phyloP scores from a whole-genome alignment of 805 yeast species.

The Saturnispora ahearnii region DNA sequence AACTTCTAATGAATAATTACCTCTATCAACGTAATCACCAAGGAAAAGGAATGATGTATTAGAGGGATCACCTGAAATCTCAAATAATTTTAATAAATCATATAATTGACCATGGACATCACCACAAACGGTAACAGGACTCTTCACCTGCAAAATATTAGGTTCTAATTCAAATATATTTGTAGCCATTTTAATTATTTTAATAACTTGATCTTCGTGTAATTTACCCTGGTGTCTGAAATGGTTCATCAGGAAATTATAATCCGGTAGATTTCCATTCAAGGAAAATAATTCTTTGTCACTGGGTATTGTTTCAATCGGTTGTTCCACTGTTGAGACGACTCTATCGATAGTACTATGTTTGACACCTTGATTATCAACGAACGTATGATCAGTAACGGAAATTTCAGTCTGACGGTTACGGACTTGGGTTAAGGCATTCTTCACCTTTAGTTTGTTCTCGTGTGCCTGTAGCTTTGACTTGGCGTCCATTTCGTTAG shows the following conservation, averaged over 20 bases:
- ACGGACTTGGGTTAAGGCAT: constrained; percentile 22
- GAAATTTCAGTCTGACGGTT: constrained; percentile 12
- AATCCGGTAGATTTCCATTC: constrained; percentile 59
- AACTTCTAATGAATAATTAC: constrained; percentile 81
- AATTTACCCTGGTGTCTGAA: constrained; percentile 76
- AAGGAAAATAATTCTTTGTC: constrained; percentile 59
- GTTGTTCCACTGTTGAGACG: constrained; percentile 50
- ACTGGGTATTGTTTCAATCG: constrained; percentile 54
- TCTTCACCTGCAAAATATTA: constrained; percentile 69
- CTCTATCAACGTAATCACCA: constrained; percentile 95
- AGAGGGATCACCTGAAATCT: constrained; percentile 83
- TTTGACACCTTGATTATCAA: constrained; percentile 50
- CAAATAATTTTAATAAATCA: constrained; percentile 83
- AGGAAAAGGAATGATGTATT: constrained; percentile 71
- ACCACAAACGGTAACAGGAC: constrained; percentile 94
- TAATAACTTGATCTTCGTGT: constrained; percentile 56
- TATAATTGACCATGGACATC: constrained; percentile 95
- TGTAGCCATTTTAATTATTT: constrained; percentile 59
- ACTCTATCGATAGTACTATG: constrained; percentile 51
- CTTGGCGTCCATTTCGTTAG: constrained; percentile 7
- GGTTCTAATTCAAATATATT: constrained; percentile 60
- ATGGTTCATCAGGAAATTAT: constrained; percentile 62
- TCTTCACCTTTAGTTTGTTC: constrained; percentile 47
- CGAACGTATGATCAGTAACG: constrained; percentile 31
- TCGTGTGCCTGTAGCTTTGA: constrained; percentile 26